These are phyloP conservation scores for Helotiales sp. DNA, from an alignment of 2,329 filamentous ascomycete genomes.

Conservation along the genomic window DNA sequence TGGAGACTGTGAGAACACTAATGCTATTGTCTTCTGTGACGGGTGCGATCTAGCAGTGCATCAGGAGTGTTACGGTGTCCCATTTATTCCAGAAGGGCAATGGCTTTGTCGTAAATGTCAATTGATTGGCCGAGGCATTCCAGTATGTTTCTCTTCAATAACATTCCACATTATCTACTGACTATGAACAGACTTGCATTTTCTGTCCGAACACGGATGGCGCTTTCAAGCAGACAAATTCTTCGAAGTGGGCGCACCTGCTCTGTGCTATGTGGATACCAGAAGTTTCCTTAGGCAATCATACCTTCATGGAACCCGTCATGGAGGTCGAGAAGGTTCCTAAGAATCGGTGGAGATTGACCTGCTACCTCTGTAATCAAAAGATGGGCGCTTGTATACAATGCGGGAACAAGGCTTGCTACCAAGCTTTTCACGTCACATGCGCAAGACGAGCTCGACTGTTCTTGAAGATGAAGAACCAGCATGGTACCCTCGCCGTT, in stretches of 20 bases:
- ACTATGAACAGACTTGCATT: conserved; percentile 71
- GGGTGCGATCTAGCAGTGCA: conserved; percentile 97
- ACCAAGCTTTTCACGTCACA: conserved; percentile 95
- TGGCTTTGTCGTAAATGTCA: conserved; percentile 98
- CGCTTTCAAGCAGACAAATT: conserved; percentile 97
- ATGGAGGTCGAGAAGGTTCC: conserved; percentile 98
- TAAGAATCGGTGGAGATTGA: conserved; percentile 88
- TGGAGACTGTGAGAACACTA: conserved; percentile 98
- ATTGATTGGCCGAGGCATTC: conserved; percentile 86
- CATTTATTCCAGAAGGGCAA: conserved; percentile 97
- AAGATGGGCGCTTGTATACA: conserved; percentile 98
- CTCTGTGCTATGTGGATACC: conserved; percentile 99
- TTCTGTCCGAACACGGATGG: conserved; percentile 98
- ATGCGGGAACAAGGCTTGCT: conserved; percentile 96
- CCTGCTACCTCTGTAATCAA: conserved; percentile 95
- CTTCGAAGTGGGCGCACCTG: conserved; percentile 94
- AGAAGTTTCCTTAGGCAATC: conserved; percentile 91
- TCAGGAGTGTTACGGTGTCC: conserved; percentile 98
- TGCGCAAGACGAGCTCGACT: conserved; percentile 86
- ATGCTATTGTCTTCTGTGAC: conserved; percentile 98
- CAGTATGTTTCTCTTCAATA: conserved; percentile 53
- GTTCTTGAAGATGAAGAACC: conserved; percentile 96
- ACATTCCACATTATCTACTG: conserved; percentile 9
- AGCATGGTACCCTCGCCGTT: conserved; percentile 73
- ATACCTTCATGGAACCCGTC: conserved; percentile 97